Conservation (phyloP, 306 rosid species). For the Citrullus colocynthis region DNA sequence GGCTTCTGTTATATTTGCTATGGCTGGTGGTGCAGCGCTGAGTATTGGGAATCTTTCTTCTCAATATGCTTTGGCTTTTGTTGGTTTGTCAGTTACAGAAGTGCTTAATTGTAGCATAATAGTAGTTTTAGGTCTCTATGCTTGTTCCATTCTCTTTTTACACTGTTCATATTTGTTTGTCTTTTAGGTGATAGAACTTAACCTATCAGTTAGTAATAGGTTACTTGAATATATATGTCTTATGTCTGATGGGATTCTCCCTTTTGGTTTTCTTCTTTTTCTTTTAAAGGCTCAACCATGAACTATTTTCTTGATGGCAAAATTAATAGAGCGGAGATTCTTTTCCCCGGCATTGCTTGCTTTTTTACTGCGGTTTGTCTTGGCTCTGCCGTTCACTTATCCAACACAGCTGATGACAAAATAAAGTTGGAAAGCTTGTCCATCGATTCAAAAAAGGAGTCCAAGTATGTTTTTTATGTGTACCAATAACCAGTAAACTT, state of each 20-base stretch:
- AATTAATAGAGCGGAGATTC: conserved; percentile 70
- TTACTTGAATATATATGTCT: neutral
- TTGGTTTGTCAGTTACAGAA: conserved; percentile 78
- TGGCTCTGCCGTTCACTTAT: conserved; percentile 71
- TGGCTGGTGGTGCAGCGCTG: conserved; percentile 71
- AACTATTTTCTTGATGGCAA: conserved; percentile 76
- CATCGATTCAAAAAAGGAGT: conserved; percentile 14
- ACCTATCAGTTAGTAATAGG: neutral
- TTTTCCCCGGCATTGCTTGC: conserved; percentile 85
- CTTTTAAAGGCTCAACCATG: conserved; percentile 57
- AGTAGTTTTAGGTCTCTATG: conserved; percentile 64
- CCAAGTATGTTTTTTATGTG: conserved; percentile 28
- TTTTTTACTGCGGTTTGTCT: conserved; percentile 73
- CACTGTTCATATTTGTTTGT: neutral
- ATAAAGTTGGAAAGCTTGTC: conserved; percentile 38
- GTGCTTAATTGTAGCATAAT: conserved; percentile 63
- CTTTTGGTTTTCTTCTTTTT: neutral
- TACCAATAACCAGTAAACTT: neutral
- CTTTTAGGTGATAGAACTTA: neutral
- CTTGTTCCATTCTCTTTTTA: neutral
- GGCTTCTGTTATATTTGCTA: conserved; percentile 75
- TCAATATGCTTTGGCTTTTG: conserved; percentile 84
- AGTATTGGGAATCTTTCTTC: conserved; percentile 70
- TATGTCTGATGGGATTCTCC: neutral
- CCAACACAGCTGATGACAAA: conserved; percentile 64